Conservation (phyloP, 2,329 filamentous ascomycete genomes). For the Fusarium sp. region DNA sequence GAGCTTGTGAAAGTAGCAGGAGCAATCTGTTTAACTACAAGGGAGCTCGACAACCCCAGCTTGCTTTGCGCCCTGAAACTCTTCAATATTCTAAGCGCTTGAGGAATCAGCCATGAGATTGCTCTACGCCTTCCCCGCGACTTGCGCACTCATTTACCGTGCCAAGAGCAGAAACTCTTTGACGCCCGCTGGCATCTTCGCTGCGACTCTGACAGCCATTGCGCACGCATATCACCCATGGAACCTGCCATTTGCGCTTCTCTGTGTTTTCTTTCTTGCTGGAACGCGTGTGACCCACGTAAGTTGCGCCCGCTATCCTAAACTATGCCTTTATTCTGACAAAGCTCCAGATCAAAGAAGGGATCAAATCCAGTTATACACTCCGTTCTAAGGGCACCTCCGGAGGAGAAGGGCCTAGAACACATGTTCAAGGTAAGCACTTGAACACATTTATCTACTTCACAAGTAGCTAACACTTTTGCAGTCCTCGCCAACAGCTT, state of each 20-base stretch:
- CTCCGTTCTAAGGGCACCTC: constrained; percentile 77
- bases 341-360: constrained; percentile 78
- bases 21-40: constrained; percentile 13
- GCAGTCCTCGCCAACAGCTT: constrained; percentile 86
- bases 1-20: constrained; percentile 10
- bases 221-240: constrained; percentile 93
- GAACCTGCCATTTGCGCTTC: constrained; percentile 87
- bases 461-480: constrained; percentile 7
- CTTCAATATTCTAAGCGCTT: constrained; percentile 16
- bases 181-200: constrained; percentile 79
- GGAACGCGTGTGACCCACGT: constrained; percentile 89
- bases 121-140: constrained; percentile 69
- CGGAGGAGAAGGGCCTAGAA: constrained; percentile 85
- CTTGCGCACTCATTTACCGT: constrained; percentile 71
- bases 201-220: constrained; percentile 78
- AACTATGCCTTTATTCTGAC: constrained; percentile 30
- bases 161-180: constrained; percentile 80
- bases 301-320: constrained; percentile 25
- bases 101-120: constrained; percentile 63
- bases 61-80: constrained; percentile 10
- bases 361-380: constrained; percentile 85
- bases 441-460: neutral
- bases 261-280: constrained; percentile 87
- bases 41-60: constrained; percentile 13
- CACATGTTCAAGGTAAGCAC: constrained; percentile 77